A percentile compares a stretch with the other conserved stretches of the same genome.
phyloP scores from a whole-genome alignment of 1,139 yeast species.

The Candida sanyaensis region DNA sequence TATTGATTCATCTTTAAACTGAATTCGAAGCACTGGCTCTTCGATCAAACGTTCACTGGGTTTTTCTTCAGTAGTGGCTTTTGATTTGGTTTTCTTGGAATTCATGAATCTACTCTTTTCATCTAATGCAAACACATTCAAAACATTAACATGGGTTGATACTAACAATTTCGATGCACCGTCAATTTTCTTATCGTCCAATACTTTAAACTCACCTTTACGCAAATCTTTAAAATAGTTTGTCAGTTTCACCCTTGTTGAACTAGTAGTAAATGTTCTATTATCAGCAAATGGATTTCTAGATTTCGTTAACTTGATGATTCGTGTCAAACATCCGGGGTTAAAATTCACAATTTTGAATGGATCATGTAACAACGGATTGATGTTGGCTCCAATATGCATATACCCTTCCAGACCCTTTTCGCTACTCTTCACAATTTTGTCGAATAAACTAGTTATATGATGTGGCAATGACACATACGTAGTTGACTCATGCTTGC shows the following conservation, averaged over 20 bases:
- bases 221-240: conserved; percentile 16
- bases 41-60: conserved; percentile 28
- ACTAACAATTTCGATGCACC: conserved; percentile 25
- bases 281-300: conserved; percentile 9
- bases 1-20: conserved; percentile 26
- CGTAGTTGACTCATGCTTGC: conserved; percentile 38
- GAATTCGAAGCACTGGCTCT: conserved; percentile 35
- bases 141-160: conserved; percentile 37
- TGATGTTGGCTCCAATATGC: conserved; percentile 58
- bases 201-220: conserved; percentile 3
- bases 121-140: conserved; percentile 38
- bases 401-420: conserved; percentile 47
- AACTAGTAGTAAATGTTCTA: conserved; percentile 22
- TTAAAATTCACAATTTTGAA: conserved; percentile 52
- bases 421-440: conserved; percentile 26
- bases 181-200: background rate
- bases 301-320: conserved; percentile 19
- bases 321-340: conserved; percentile 52
- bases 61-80: conserved; percentile 21
- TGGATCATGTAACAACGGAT: conserved; percentile 55
- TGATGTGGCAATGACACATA: conserved; percentile 47
- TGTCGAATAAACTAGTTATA: conserved; percentile 33
- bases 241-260: conserved; percentile 28
- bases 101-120: conserved; percentile 22
- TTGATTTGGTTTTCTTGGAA: conserved; percentile 22